Evolutionary conservation across 192 early-diverging fungal genomes (phyloP).

Genomic region (Rhizoclosmatium sp.): DNA sequence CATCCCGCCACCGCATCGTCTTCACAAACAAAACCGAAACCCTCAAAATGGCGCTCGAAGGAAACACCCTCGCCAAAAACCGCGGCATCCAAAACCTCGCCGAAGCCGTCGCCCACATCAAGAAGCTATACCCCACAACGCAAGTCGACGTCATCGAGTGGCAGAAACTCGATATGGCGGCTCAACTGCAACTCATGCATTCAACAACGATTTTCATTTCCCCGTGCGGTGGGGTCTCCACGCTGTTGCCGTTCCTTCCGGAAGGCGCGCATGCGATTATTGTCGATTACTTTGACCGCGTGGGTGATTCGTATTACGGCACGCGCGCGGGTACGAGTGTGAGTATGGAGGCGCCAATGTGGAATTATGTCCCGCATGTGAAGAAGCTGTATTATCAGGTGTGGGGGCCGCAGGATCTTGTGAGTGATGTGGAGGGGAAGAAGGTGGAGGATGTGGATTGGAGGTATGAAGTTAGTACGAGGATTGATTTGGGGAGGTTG

Average conservation of each 20-base stretch:
- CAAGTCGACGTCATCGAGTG: constrained; percentile 33
- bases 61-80: constrained; percentile 13
- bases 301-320: constrained; percentile 31
- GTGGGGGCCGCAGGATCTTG: constrained; percentile 19
- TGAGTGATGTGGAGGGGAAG: constrained; percentile 26
- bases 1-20: constrained; percentile 41
- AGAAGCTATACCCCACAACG: constrained; percentile 17
- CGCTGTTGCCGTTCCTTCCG: constrained; percentile 46
- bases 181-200: constrained; percentile 41
- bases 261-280: constrained; percentile 46
- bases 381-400: constrained; percentile 52
- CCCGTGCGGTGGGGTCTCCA: constrained; percentile 43
- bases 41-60: constrained; percentile 28
- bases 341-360: constrained; percentile 49
- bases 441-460: constrained; percentile 36
- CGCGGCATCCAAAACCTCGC: constrained; percentile 39
- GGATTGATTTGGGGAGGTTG: constrained; percentile 28
- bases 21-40: constrained; percentile 45
- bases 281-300: constrained; percentile 42
- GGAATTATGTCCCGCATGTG: constrained; percentile 48
- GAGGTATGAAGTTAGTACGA: constrained; percentile 37
- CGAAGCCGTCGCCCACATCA: constrained; percentile 13
- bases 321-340: constrained; percentile 26
- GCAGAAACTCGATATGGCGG: constrained; percentile 32
- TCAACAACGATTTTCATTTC: constrained; percentile 42